Base-by-base conservation (phyloP, 176 grass and related monocot genomes). In the Oryza punctata region DNA sequence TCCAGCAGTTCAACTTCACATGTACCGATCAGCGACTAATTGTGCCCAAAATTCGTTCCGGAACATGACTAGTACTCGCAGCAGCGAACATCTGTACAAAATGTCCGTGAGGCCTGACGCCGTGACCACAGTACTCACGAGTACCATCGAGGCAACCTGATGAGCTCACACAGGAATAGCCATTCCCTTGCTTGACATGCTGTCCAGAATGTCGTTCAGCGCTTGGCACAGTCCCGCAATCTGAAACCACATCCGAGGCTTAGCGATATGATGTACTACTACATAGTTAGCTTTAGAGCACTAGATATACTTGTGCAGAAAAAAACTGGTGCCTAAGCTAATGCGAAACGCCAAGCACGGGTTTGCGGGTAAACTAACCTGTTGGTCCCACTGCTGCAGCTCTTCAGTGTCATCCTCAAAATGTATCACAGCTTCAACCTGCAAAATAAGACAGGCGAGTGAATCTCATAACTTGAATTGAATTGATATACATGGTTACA, bases 341-440 rank as follows among this genome's bases (percentile, higher is more conserved):
- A 26, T 7, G 9, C 4, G 2, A 5, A 40, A 76, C 52, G 60
- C 12, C 4, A 72, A 13, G 16, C 26, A 74, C 64, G 24, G 29
- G 1, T 81, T 11, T 24, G 13, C 23, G 0, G 12, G 19, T 19
- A 12, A 75, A 83, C 91, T 78, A 73, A 96, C 97, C 91, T 99
- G 91, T 45, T 96, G 85, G 78, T 99, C 97, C 97, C 97, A 99
- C 83, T 96, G 96, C 85, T 92, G 93, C 9, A 99, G 83, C 86
- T 92, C 93, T 81, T 96, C 96, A 0, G 91, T 94, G 79, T 99
- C 97, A 65, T 99, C 97, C 23, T 99, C 97, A 86, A 99, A 99
- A 94, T 99, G 93, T 89, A 99, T 99, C 65, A 99, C 74, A 44
- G 93, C 89, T 81, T 99, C 93, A 85, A 99, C 97, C 97, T 99